Percentiles rank a stretch among this genome's conserved stretches.
Conservation (phyloP, 1,284 basidiomycete genomes). For the Porogramme epimiltina region DNA sequence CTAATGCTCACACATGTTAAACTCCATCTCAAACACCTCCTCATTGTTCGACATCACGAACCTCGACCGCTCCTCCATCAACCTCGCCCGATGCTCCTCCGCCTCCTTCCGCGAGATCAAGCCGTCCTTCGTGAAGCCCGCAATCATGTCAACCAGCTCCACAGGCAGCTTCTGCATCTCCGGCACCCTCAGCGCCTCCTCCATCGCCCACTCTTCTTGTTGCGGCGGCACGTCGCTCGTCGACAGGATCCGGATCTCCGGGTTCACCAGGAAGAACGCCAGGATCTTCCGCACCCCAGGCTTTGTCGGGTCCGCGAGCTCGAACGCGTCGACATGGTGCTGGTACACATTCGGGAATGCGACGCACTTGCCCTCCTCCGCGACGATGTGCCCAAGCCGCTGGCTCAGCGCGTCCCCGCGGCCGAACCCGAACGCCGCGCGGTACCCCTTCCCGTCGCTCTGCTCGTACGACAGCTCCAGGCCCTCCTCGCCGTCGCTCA, state of each 20-base stretch:
- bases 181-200: constrained; percentile 13
- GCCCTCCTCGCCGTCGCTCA: not conserved
- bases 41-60: not conserved
- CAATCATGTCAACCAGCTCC: not conserved
- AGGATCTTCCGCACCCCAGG: constrained; percentile 37
- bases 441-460: constrained; percentile 1
- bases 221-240: too few species aligned
- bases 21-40: constrained; percentile 4
- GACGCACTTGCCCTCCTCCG: too few species aligned
- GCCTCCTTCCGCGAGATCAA: too few species aligned
- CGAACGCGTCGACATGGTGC: constrained; percentile 36
- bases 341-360: constrained; percentile 37
- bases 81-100: not conserved
- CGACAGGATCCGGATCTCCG: constrained; percentile 18
- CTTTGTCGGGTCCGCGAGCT: constrained; percentile 30
- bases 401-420: constrained; percentile 9
- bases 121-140: not conserved
- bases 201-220: constrained; percentile 21
- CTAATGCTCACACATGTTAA: constrained; percentile 8
- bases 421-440: constrained; percentile 1
- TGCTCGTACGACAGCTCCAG: not conserved
- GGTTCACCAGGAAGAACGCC: constrained; percentile 37
- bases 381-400: constrained; percentile 23
- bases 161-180: not conserved
- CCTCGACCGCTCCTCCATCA: not conserved